Conservation (phyloP, 805 yeast species). For the Barnettozyma sucrosica region DNA sequence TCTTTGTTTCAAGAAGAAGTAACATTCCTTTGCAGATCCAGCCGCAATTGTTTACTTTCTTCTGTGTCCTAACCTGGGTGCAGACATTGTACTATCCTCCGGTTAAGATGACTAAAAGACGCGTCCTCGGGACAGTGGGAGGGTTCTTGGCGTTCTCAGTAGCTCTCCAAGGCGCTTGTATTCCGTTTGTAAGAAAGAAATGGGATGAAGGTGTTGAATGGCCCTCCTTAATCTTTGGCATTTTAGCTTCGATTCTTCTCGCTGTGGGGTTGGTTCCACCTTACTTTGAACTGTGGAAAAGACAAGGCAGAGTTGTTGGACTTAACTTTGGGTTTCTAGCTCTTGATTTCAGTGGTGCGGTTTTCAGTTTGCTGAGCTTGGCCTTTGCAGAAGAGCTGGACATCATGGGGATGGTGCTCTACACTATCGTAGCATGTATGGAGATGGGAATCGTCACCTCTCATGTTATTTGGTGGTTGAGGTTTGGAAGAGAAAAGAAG, state of each 20-base stretch:
- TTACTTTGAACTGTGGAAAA: slow-evolving; percentile 72
- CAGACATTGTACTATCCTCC: slow-evolving; percentile 80
- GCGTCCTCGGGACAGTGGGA: slow-evolving; percentile 31
- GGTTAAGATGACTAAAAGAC: slow-evolving; percentile 30
- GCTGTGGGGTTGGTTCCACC: slow-evolving; percentile 85
- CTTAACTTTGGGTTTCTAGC: slow-evolving; percentile 74
- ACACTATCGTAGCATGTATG: slow-evolving; percentile 63
- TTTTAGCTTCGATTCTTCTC: slow-evolving; percentile 68
- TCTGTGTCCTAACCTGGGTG: slow-evolving; percentile 60
- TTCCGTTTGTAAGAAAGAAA: slow-evolving; percentile 60
- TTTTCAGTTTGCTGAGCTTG: slow-evolving; percentile 63
- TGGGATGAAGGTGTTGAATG: slow-evolving; percentile 49
- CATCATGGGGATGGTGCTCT: slow-evolving; percentile 72
- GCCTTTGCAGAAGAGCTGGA: slow-evolving; percentile 65
- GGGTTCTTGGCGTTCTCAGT: slow-evolving; percentile 39
- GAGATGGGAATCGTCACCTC: slow-evolving; percentile 74
- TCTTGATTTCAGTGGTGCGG: slow-evolving; percentile 78
- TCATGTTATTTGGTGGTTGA: slow-evolving; percentile 63
- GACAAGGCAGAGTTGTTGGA: slow-evolving; percentile 83
- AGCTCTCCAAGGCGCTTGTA: slow-evolving; percentile 65
- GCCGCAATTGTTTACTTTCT: slow-evolving; percentile 74
- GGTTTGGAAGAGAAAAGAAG: slow-evolving; percentile 29
- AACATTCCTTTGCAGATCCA: slow-evolving; percentile 78
- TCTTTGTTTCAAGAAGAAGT: slow-evolving; percentile 65
- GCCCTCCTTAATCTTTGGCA: slow-evolving; percentile 80